Percentiles rank a stretch among this genome's conserved stretches.
phyloP scores from a whole-genome alignment of 345 rosid species.

The Stellera chamaejasme region DNA sequence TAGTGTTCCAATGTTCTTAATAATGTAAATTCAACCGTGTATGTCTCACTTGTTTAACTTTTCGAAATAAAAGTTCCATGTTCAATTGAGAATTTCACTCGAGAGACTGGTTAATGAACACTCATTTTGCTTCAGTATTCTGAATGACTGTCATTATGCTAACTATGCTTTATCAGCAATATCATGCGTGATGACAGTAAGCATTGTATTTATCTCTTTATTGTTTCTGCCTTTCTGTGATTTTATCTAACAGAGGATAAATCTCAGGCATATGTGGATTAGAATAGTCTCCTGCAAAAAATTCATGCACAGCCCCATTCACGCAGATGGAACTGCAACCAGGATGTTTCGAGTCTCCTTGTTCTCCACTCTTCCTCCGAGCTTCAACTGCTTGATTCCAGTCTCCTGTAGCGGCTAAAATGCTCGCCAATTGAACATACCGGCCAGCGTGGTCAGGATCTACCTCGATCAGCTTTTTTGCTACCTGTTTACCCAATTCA shows the following conservation, averaged over 20 bases:
- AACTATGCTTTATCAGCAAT: constrained; percentile 7
- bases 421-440: constrained; percentile 47
- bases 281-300: constrained; percentile 43
- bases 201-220: constrained; percentile 34
- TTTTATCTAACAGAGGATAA: constrained; percentile 26
- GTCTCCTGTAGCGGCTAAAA: constrained; percentile 40
- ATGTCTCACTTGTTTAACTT: background rate
- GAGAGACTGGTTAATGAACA: too few relatives aligned
- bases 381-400: constrained; percentile 56
- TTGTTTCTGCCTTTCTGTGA: constrained; percentile 27
- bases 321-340: constrained; percentile 55
- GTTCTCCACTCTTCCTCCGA: constrained; percentile 43
- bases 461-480: constrained; percentile 32
- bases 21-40: constrained; percentile 6
- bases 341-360: constrained; percentile 43
- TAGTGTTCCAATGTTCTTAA: constrained; percentile 1
- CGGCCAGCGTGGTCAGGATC: constrained; percentile 56
- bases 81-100: too few relatives aligned
- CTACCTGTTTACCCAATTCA: constrained; percentile 50
- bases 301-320: constrained; percentile 46
- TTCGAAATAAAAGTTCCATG: too few relatives aligned
- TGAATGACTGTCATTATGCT: too few relatives aligned
- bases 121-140: too few relatives aligned
- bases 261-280: constrained; percentile 41
- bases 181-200: constrained; percentile 20